Evolutionary conservation across 1,139 yeast genomes (phyloP).

Genomic region (Lodderomyces elongisporus): DNA sequence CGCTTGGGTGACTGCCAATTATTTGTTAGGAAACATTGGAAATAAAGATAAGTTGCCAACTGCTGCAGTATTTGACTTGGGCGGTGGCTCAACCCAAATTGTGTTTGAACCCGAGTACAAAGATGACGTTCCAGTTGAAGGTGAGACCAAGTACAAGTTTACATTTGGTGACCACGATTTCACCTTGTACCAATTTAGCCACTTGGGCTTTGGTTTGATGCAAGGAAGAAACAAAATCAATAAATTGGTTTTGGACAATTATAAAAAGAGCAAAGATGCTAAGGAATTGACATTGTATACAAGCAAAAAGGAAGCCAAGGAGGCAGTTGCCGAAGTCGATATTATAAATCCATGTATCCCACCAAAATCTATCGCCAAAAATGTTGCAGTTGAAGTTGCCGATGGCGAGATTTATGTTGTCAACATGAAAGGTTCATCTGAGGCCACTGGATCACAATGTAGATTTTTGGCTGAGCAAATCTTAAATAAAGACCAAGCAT

Average conservation of each 20-base stretch:
- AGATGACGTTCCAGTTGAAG: conserved; percentile 59
- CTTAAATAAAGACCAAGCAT: conserved; percentile 75
- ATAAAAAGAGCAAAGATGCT: conserved; percentile 24
- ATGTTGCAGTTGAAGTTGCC: conserved; percentile 52
- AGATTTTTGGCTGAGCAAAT: conserved; percentile 76
- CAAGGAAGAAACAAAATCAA: conserved; percentile 87
- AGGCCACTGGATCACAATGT: conserved; percentile 59
- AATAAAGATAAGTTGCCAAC: conserved; percentile 66
- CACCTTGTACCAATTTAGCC: conserved; percentile 88
- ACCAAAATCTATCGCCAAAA: conserved; percentile 54
- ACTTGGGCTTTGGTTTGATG: conserved; percentile 92
- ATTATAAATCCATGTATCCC: conserved; percentile 82
- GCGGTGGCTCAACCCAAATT: conserved; percentile 98
- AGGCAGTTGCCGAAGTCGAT: conserved; percentile 35
- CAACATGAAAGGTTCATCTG: conserved; percentile 66
- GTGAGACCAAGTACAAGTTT: conserved; percentile 82
- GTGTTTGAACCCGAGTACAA: conserved; percentile 86
- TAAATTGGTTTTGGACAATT: conserved; percentile 47
- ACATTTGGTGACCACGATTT: conserved; percentile 78
- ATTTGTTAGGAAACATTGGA: conserved; percentile 88
- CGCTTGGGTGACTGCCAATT: conserved; percentile 98
- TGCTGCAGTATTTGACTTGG: conserved; percentile 95
- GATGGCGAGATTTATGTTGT: conserved; percentile 52
- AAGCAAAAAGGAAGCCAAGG: conserved; percentile 24
- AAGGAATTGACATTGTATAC: conserved; percentile 17